phyloP scores from a whole-genome alignment of 257 asterid genomes.

The Jasminum sambac region DNA sequence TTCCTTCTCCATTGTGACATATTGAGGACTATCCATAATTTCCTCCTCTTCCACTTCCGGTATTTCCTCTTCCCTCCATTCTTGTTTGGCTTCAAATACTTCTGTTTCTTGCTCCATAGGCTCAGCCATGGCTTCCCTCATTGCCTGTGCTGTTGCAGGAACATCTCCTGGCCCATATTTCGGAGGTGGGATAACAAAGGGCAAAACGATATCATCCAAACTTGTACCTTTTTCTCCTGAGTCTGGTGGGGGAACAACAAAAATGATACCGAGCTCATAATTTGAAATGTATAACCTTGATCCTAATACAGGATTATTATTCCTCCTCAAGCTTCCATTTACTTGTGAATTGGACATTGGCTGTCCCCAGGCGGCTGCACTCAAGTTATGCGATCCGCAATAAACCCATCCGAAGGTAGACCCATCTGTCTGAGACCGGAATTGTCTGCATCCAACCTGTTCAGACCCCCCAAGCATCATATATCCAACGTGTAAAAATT shows the following conservation, averaged over 20 bases:
- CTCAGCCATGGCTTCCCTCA: conserved; percentile 65
- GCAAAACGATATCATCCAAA: conserved; percentile 74
- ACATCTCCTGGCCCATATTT: conserved; percentile 56
- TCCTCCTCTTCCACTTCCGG: conserved; percentile 62
- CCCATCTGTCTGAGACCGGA: conserved; percentile 42
- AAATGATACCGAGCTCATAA: conserved; percentile 78
- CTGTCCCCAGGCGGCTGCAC: conserved; percentile 97
- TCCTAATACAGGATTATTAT: conserved; percentile 51
- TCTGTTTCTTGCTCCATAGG: conserved; percentile 35
- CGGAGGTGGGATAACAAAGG: conserved; percentile 78
- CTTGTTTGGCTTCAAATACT: conserved; percentile 30
- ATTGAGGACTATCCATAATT: conserved; percentile 35
- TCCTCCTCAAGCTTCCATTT: conserved; percentile 23
- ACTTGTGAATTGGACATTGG: conserved; percentile 44
- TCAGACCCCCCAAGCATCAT: conserved; percentile 29
- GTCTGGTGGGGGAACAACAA: conserved; percentile 62
- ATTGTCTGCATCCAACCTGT: conserved; percentile 85
- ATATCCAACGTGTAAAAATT: conserved; percentile 4
- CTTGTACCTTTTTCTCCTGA: conserved; percentile 21
- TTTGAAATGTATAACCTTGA: conserved; percentile 76
- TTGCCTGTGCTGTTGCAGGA: conserved; percentile 79
- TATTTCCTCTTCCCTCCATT: conserved; percentile 42
- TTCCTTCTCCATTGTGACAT: conserved; percentile 55
- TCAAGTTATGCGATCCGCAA: conserved; percentile 85
- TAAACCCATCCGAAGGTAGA: conserved; percentile 87